Conservation (phyloP, 1,284 basidiomycete species). For the Thelephora terrestris region DNA sequence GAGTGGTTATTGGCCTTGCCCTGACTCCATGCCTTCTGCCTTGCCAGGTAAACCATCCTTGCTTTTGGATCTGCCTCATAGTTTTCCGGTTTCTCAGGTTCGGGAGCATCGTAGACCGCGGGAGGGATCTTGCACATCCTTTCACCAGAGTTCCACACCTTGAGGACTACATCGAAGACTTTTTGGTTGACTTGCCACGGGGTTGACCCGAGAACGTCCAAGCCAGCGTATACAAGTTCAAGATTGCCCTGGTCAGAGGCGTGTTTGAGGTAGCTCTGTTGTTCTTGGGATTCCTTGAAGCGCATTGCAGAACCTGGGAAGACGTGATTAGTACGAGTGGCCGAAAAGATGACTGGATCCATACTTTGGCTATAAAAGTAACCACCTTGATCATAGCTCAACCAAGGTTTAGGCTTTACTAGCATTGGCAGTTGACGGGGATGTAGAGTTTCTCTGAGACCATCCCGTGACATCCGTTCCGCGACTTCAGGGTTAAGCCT, state of each 20-base stretch:
- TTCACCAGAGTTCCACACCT: constrained; percentile 80
- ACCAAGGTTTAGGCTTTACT: constrained; percentile 85
- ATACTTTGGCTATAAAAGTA: constrained; percentile 74
- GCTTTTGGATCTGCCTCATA: constrained; percentile 58
- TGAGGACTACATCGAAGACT: constrained; percentile 62
- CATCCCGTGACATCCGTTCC: constrained; percentile 73
- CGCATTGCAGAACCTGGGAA: constrained; percentile 71
- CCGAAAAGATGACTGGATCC: constrained; percentile 12
- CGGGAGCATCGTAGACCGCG: constrained; percentile 43
- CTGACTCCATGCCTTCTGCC: constrained; percentile 52
- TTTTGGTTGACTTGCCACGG: constrained; percentile 86
- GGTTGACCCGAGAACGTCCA: constrained; percentile 87
- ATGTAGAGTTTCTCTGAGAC: constrained; percentile 70
- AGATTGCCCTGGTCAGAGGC: constrained; percentile 73
- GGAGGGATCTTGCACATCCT: constrained; percentile 74
- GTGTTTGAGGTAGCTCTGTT: constrained; percentile 69
- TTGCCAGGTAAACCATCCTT: constrained; percentile 49
- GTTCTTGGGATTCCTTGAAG: constrained; percentile 87
- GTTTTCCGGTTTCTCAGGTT: constrained; percentile 58
- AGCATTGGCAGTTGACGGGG: constrained; percentile 96
- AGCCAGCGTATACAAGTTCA: constrained; percentile 79
- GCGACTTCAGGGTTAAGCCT: constrained; percentile 78
- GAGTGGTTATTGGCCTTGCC: constrained; percentile 77
- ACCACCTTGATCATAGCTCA: constrained; percentile 70
- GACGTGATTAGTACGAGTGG: constrained; percentile 4